Evolutionary conservation across 129 eudicot genomes (phyloP), one percentile per base, ranked within the genome.

Genomic region (Flaveria robusta): DNA sequence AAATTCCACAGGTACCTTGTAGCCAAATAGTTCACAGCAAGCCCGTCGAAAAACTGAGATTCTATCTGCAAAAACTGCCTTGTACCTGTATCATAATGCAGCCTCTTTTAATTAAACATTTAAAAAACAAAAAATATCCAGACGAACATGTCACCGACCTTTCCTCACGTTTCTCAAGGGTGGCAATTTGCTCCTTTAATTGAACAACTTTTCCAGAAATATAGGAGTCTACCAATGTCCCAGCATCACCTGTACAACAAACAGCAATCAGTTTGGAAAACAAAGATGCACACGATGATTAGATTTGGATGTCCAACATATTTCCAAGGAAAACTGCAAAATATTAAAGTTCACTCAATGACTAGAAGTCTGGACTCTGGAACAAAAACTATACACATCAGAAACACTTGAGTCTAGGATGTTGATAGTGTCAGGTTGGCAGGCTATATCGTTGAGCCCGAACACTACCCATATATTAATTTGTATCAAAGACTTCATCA

Each of bases 21-120:
- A 94, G 72, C 99, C 97, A 54, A 94, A 94, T 45, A 94, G 93
- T 68, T 94, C 99, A 87, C 99, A 91, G 85, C 99, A 94, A 39
- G 99, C 97, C 83, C 99, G 88, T 76, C 96, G 82, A 46, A 94
- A 94, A 69, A 94, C 99, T 9, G 99, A 94, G 71, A 91, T 87
- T 83, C 88, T 89, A 77, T 91, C 97, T 4, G 99, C 99, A 83
- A 95, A 95, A 59, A 95, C 99, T 24, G 97, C 86, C 87, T 89
- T 95, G 82, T 95, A 95, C 86, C 99, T 95, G 91, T 63, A 76
- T 64, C 84, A 90, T 68, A 82, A 79, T 43, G 51, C 68, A 75
- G 43, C 74, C 56, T 66, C 37, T 70, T 82, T 73, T 72, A 66
- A 62, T 71, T 43, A 37, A 45, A 46, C 14, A 27, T 46, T 41